phyloP scores from a whole-genome alignment of 176 grass and related monocot species.

The Cenchrus purpureus region DNA sequence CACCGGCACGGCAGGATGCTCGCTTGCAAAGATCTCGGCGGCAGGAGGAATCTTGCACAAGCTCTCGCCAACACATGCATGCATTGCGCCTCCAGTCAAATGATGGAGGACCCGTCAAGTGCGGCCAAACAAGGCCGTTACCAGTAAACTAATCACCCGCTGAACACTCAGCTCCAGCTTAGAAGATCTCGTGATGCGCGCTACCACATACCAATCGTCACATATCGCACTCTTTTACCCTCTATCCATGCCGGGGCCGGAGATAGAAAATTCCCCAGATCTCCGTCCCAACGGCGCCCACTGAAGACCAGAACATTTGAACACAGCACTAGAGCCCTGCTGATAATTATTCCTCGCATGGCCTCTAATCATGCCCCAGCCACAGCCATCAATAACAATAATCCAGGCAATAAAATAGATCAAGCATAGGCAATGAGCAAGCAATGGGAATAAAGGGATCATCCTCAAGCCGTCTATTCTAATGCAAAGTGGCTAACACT shows the following conservation, averaged over 20 bases:
- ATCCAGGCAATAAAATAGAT: conserved; percentile 36
- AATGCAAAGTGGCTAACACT: conserved; percentile 44
- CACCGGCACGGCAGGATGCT: conserved; percentile 26
- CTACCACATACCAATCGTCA: not conserved
- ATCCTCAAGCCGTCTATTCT: conserved; percentile 38
- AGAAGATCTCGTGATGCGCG: conserved; percentile 27
- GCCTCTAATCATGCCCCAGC: conserved; percentile 45
- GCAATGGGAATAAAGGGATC: conserved; percentile 54
- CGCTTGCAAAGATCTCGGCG: conserved; percentile 50
- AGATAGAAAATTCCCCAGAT: conserved; percentile 38
- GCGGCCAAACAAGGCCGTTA: conserved; percentile 51
- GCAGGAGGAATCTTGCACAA: conserved; percentile 55
- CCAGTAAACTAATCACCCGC: conserved; percentile 36
- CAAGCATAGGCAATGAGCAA: conserved; percentile 31
- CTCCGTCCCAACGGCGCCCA: conserved; percentile 33
- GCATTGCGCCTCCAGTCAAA: conserved; percentile 40
- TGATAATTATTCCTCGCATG: conserved; percentile 57
- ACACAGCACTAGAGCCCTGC: conserved; percentile 21
- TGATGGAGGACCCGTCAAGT: conserved; percentile 49
- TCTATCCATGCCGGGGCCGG: conserved; percentile 4
- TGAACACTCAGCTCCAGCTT: conserved; percentile 21
- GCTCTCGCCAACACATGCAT: conserved; percentile 56
- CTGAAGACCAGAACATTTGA: conserved; percentile 45
- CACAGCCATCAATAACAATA: conserved; percentile 30
- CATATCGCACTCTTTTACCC: conserved; percentile 11